Evolutionary conservation across 306 rosid genomes (phyloP), one percentile per base, ranked within the genome.

Genomic region (Urtica urens): DNA sequence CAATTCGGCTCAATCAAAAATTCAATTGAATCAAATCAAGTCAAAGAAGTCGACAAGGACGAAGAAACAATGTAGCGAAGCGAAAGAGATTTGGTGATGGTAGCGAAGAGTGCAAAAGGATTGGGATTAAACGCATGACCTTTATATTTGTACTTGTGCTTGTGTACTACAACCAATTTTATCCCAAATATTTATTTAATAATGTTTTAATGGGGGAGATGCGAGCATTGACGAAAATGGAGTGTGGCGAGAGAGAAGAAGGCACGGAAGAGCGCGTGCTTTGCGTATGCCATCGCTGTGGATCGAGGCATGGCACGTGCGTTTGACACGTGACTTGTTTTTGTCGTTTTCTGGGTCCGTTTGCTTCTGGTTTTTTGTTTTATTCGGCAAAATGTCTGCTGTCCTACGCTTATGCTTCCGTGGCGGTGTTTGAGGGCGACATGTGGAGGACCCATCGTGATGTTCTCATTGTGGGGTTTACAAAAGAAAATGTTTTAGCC

Each of bases 241-340:
- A 58, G 83, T 59, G 87, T 66, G 85, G 85, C 71, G 62, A 67
- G 68, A 48, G 67, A 9, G 40, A 17, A 53, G 62, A 13, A 46
- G 71, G 29, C 78, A 69, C 62, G 27, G 26, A 60, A 69, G 7
- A 23, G 82, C 74, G 82, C 73, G 80, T 79, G 88, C 43, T 19
- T 7, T 4, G 20, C 56, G 58, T 62, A 2, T 37, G 81, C 59
- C 64, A 7, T 6, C 23, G 33, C 0, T 34, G 18, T 31, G 24
- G 46, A 20, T 23, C 13, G 38, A 46, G 34, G 53, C 10, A 22
- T 12, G 50, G 20, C 66, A 61, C 60, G 38, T 70, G 62, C 58
- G 59, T 35, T 21, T 0, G 44, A 53, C 83, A 72, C 81, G 81
- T 70, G 67, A 45, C 47, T 31, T 14, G 21, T 28, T 31, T 35